Base-by-base conservation (phyloP, 305 asterid species). In the Fraxinus latifolia region DNA sequence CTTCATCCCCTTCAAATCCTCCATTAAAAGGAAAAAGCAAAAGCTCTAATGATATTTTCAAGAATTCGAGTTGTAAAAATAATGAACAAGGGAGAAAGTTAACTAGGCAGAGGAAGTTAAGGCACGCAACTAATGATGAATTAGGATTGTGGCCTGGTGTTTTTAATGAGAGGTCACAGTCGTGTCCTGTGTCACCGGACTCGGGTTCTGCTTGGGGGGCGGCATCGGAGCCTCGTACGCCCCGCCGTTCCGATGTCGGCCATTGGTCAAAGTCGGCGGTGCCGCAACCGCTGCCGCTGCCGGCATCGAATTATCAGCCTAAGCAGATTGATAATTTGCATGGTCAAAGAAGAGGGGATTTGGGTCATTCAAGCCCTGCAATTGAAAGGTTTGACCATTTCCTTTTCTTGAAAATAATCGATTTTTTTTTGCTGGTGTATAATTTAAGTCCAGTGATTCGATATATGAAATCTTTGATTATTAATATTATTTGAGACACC, bases 231-330 rank as follows among this genome's bases (percentile, higher is more conserved):
- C 79, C 83, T 50, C 78, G 82, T 82, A 83, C 87, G 15, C 88
- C 82, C 5, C 81, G 23, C 34, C 79, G 8, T 27, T 50, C 55
- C 36, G 23, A 60, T 36, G 55, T 5, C 77, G 55, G 74, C 60
- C 97, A 87, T 83, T 91, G 95, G 93, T 90, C 93, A 42, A 89
- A 84, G 81, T 89, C 92, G 12, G 94, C 93, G 58, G 91, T 90
- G 84, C 97, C 97, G 9, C 94, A 82, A 81, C 98, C 97, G 33
- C 90, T 94, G 79, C 98, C 98, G 39, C 93, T 90, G 34, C 97
- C 97, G 32, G 93, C 88, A 78, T 29, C 77, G 31, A 79, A 42
- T 84, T 44, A 77, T 34, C 80, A 60, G 75, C 81, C 55, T 5
- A 84, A 77, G 72, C 85, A 76, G 55, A 53, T 65, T 58, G 88